Base-by-base conservation (phyloP, 1,139 yeast genomes). In the Protomyces inundatus region DNA sequence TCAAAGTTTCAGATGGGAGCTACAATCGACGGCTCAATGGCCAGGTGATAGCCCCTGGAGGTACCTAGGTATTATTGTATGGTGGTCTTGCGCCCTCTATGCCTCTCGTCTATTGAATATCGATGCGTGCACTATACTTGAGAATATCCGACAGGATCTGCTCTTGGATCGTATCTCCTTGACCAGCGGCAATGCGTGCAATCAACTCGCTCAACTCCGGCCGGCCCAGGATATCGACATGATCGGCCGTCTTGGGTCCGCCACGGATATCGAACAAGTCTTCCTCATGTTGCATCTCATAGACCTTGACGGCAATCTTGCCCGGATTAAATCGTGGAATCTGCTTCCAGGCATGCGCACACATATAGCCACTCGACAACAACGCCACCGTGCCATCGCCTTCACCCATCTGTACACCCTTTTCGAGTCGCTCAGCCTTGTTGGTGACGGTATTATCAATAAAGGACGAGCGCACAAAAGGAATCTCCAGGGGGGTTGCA, bases 211-310 rank as follows among this genome's bases (percentile, higher is more conserved):
- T 93, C 73, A 93, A 79, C 73, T 87, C 96, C 0, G 97, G 90
- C 66, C 96, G 85, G 0, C 98, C 98, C 58, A 93, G 79, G 65
- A 93, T 90, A 74, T 95, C 98, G 33, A 93, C 98, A 75, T 93
- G 98, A 71, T 93, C 98, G 0, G 98, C 97, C 0, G 98, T 93
- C 73, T 88, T 88, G 32, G 97, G 96, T 3, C 98, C 98, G 30
- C 98, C 98, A 69, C 98, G 82, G 59, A 93, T 87, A 76, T 95
- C 98, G 72, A 87, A 90, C 70, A 89, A 79, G 72, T 89, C 96
- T 0, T 98, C 98, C 72, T 90, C 96, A 72, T 93, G 97, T 70
- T 83, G 82, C 78, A 93, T 87, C 74, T 93, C 98, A 6, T 93
- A 97, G 54, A 90, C 80, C 36, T 84, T 90, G 34, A 91, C 95